phyloP scores from a whole-genome alignment of 2,329 filamentous ascomycete species.

The Eurotiales sp. region DNA sequence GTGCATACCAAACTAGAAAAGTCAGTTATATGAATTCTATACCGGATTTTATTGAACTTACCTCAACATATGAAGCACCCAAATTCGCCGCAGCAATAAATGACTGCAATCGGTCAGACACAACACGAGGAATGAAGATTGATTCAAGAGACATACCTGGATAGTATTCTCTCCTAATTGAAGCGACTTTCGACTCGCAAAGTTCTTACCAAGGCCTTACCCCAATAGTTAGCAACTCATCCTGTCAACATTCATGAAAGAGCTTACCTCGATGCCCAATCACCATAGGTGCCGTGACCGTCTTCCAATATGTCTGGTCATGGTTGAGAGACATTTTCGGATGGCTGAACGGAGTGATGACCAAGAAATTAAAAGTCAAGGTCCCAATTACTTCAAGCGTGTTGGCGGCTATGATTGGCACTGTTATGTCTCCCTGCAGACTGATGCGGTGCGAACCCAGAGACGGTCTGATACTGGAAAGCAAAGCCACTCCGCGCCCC shows the following conservation, averaged over 20 bases:
- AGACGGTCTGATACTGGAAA: conserved; percentile 79
- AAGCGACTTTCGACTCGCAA: conserved; percentile 74
- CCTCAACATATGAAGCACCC: conserved; percentile 69
- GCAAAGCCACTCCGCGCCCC: conserved; percentile 80
- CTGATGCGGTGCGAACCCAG: conserved; percentile 85
- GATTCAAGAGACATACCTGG: conserved; percentile 35
- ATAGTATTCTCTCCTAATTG: conserved; percentile 97
- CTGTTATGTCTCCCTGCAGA: conserved; percentile 84
- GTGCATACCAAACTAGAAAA: conserved; percentile 23
- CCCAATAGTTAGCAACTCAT: too few species aligned
- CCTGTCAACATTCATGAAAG: too few species aligned
- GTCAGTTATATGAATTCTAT: not conserved
- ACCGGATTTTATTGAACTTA: conserved; percentile 25
- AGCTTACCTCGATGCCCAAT: conserved; percentile 59
- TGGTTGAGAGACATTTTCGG: conserved; percentile 83
- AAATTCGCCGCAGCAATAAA: conserved; percentile 96
- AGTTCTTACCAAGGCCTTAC: conserved; percentile 86
- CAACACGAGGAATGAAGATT: not conserved
- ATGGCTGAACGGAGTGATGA: conserved; percentile 91
- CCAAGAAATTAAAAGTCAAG: conserved; percentile 94
- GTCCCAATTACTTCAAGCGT: conserved; percentile 86
- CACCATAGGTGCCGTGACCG: conserved; percentile 80
- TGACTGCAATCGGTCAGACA: conserved; percentile 45
- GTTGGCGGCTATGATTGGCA: conserved; percentile 81
- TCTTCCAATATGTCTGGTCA: conserved; percentile 94